phyloP scores from a whole-genome alignment of 495 filamentous ascomycete genomes.

The Penicillium parvum region DNA sequence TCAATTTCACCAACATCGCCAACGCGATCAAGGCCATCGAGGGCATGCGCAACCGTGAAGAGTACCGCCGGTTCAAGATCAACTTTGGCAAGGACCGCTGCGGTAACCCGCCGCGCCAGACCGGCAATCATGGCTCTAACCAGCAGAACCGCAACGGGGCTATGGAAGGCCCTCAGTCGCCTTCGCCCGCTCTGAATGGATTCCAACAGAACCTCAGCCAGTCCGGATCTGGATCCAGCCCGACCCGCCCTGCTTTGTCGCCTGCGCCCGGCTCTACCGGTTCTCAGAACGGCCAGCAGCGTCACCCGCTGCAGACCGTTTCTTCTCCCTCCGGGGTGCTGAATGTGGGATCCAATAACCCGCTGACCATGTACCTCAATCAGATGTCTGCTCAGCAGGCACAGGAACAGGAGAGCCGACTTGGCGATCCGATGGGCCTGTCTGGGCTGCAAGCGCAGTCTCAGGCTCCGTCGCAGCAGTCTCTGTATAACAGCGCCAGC shows the following conservation, averaged over 20 bases:
- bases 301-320: constrained; percentile 48
- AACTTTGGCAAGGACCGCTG: constrained; percentile 99
- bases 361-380: constrained; percentile 88
- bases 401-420: constrained; percentile 54
- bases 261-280: constrained; percentile 54
- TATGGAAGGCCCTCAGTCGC: constrained; percentile 62
- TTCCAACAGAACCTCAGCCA: constrained; percentile 51
- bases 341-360: constrained; percentile 77
- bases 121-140: constrained; percentile 44
- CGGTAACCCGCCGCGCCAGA: constrained; percentile 90
- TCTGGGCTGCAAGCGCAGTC: constrained; percentile 61
- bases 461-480: constrained; percentile 46
- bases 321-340: constrained; percentile 66
- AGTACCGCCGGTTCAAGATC: constrained; percentile 97
- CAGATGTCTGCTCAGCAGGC: constrained; percentile 78
- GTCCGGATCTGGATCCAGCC: constrained; percentile 63
- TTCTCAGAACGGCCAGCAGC: constrained; percentile 48
- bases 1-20: constrained; percentile 99
- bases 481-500: constrained; percentile 46
- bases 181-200: constrained; percentile 46
- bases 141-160: constrained; percentile 54
- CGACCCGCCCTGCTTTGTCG: constrained; percentile 55
- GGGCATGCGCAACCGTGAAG: constrained; percentile 86
- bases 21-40: constrained; percentile 99
- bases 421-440: constrained; percentile 47